Evolutionary conservation across 768 basidiomycete species (phyloP), one percentile per base, ranked within the genome.

Genomic region (Boletus insuetus): DNA sequence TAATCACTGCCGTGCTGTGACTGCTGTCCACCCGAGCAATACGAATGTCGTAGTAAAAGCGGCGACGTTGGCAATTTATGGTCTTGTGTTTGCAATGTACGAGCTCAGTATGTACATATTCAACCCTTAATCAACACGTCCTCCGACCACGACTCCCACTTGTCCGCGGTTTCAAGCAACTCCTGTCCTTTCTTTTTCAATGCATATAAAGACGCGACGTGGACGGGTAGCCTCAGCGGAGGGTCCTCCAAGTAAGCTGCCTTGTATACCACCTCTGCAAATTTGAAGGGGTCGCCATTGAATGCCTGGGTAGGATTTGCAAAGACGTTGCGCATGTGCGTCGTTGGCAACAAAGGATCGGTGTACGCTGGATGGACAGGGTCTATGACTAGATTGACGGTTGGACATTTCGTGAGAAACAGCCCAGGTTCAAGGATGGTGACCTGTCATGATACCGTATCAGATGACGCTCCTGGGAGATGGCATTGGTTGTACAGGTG

Each of bases 321-420:
- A 29, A 38, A 4, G 5, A 45, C 0, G 31, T 8, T 11, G 14
- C 52, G 41, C 13, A 16, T 35, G 19, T 44, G 31, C 26, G 34
- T 50, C 26, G 51, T 32, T 32, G 50, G 54, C 16, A 55, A 41
- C 2, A 40, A 40, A 17, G 55, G 54, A n/a, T 55, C 19, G 6
- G 58, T 41, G 44, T 63, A 58, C 7, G 59, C 64, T 24, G 59
- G 61, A 37, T 59, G 65, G 20, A 56, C 10, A 13, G 62, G 56
- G 2, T 47, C 44, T 2, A 0, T n/a, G 22, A 47, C 17, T 4
- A 13, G 7, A 37, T 53, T 58, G 8, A 12, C 31, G 26, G 43
- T 51, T 8, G 41, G 6, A 37, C 39, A 39, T 5, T 51, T 58
- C 0, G 58, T 55, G 22, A 16, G 55, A 43, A 56, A 48, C 3